Evolutionary conservation across 2,329 filamentous ascomycete species (phyloP), one percentile per base, ranked within the genome.

Genomic region (Sclerotinia nivalis): DNA sequence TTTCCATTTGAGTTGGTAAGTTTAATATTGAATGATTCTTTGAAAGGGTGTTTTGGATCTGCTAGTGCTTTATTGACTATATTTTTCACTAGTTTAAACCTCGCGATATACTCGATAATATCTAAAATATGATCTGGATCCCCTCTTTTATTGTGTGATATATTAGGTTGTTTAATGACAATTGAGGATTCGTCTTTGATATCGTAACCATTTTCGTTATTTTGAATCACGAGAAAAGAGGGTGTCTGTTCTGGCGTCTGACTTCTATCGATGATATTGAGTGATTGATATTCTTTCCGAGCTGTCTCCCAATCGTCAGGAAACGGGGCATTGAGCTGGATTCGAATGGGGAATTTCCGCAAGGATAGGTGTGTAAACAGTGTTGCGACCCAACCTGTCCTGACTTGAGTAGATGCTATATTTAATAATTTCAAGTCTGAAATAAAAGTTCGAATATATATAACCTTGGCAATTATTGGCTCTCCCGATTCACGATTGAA

Each of bases 121-220:
- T 56, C 54, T 31, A 28, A 56, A 28, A 56, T 56, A 56, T 6
- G 4, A 28, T 34, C 10, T 18, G n/a, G 13, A 56, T 56, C 12
- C 43, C 43, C 54, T 31, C 10, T 56, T 56, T 34, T 28, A 28
- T 56, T 3, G 15, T 56, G n/a, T 34, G 8, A 6, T 34, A 31
- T 49, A 22, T 7, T 31, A 25, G 61, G 61, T 15, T 49, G 43
- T 28, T 66, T 34, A 31, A 31, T 66, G 28, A 66, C 52, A 1
- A 49, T 66, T 31, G 25, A 25, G 13, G n/a, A 66, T 20, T 52
- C 47, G 18, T 66, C 40, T 25, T 18, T 25, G 40, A 66, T 52
- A 20, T 66, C 61, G 61, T 66, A 66, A 18, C 49, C 47, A 6
- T 45, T 45, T 45, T 52, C 40, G 47, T 66, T 66, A 52, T 34